These are phyloP conservation scores for Melastoma malabathricum DNA, from an alignment of 345 rosid genomes.

Conservation along the genomic window DNA sequence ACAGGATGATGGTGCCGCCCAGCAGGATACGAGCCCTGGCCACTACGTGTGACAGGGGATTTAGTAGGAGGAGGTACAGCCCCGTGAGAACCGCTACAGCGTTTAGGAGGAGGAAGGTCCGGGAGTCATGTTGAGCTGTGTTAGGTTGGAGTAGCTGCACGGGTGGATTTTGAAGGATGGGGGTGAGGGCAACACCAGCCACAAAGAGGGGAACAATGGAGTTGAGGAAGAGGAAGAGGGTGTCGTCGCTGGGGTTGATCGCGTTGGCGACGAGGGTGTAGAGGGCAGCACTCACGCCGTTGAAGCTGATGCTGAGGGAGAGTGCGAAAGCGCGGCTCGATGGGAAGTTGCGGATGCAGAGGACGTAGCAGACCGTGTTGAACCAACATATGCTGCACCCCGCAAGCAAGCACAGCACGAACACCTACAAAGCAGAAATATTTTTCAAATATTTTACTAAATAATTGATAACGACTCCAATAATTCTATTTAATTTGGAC, in stretches of 20 bases:
- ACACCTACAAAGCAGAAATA: slow-evolving; percentile 32
- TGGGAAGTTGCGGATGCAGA: slow-evolving; percentile 68
- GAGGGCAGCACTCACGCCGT: slow-evolving; percentile 65
- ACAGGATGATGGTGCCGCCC: slow-evolving; percentile 33
- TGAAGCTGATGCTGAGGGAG: slow-evolving; percentile 62
- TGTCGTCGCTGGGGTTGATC: slow-evolving; percentile 22
- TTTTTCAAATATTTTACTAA: no score
- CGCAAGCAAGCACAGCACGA: slow-evolving; percentile 53
- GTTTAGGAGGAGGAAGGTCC: slow-evolving; percentile 38
- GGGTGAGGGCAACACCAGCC: slow-evolving; percentile 32
- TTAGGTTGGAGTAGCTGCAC: slow-evolving; percentile 17
- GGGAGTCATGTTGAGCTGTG: slow-evolving; percentile 21
- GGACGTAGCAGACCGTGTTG: slow-evolving; percentile 68
- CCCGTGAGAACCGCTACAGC: slow-evolving; percentile 51
- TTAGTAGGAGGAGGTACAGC: slow-evolving; percentile 49
- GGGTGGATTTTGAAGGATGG: slow-evolving; percentile 42
- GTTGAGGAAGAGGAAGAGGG: slow-evolving; percentile 49
- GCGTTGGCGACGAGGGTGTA: slow-evolving; percentile 61
- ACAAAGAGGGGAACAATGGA: slow-evolving; percentile 41
- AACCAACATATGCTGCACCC: slow-evolving; percentile 92
- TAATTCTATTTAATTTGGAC: no score
- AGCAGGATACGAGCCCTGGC: slow-evolving; percentile 35
- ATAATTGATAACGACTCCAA: no score
- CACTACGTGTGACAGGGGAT: slow-evolving; percentile 23
- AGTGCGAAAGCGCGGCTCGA: slow-evolving; percentile 47